Percentiles rank a stretch among this genome's conserved stretches.
These are phyloP conservation scores for Kwoniella shivajii DNA, from an alignment of 1,284 basidiomycete genomes.

Conservation along the genomic window DNA sequence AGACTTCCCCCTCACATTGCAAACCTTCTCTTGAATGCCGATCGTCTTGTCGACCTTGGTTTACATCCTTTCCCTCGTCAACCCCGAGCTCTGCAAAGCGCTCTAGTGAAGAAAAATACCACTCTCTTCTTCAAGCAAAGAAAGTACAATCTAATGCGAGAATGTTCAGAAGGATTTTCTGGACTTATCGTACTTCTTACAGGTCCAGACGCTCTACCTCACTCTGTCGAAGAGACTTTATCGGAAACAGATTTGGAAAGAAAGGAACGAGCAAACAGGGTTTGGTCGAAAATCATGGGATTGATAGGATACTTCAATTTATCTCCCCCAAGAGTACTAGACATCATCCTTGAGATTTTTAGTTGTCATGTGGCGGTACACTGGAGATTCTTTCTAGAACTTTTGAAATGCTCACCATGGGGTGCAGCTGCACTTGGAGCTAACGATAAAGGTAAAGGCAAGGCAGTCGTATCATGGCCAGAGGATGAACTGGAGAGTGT, in stretches of 20 bases:
- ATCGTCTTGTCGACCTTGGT: constrained; percentile 19
- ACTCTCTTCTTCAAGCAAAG: constrained; percentile 82
- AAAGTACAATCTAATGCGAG: constrained; percentile 95
- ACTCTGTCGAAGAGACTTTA: constrained; percentile 5
- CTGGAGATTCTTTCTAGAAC: constrained; percentile 86
- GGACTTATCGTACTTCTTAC: constrained; percentile 82
- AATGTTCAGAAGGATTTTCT: constrained; percentile 96
- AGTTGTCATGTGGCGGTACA: constrained; percentile 78
- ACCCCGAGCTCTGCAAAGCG: constrained; percentile 29
- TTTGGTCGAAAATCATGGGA: constrained; percentile 84
- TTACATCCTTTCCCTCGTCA: constrained; percentile 39
- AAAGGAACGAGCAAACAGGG: constrained; percentile 66
- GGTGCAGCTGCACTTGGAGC: constrained; percentile 30
- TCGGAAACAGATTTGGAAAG: constrained; percentile 15
- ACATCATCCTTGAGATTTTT: constrained; percentile 90
- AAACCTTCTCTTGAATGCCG: constrained; percentile 24
- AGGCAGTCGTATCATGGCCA: constrained; percentile 25
- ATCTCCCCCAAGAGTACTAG: constrained; percentile 90
- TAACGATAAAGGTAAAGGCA: constrained; percentile 38
- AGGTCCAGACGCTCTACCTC: constrained; percentile 59
- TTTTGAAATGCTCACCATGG: constrained; percentile 86
- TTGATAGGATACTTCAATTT: constrained; percentile 95
- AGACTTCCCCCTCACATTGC: constrained; percentile 29
- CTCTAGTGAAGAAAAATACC: constrained; percentile 41
- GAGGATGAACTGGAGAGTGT: constrained; percentile 47